Evolutionary conservation across 1,284 basidiomycete genomes (phyloP).

Genomic region (Ustilago bromivora): DNA sequence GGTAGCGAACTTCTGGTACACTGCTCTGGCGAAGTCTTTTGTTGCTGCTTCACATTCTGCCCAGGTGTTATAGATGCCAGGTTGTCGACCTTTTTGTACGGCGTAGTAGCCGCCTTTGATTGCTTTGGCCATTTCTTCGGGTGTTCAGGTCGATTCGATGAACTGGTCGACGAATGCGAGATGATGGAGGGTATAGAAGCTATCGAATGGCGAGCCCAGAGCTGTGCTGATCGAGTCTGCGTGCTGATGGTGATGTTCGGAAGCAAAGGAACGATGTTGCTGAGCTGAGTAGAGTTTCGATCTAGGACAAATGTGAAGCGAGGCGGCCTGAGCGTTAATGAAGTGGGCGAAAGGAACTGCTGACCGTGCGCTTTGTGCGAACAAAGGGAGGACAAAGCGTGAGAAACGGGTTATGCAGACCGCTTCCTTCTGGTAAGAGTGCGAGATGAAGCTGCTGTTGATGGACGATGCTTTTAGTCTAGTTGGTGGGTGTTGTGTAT

Average conservation of each 20-base stretch:
- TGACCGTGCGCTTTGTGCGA: conserved; percentile 17
- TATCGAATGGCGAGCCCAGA: background rate
- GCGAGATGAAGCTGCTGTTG: background rate
- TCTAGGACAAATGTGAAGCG: background rate
- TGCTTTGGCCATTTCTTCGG: conserved; percentile 25
- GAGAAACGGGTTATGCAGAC: background rate
- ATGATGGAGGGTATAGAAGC: background rate
- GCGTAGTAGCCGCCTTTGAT: conserved; percentile 47
- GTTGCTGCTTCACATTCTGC: conserved; percentile 76
- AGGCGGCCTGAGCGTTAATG: background rate
- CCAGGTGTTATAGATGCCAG: conserved; percentile 65
- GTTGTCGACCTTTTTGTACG: conserved; percentile 57
- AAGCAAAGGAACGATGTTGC: background rate
- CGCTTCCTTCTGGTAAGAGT: background rate
- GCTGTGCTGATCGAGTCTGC: background rate
- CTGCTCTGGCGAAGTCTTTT: conserved; percentile 74
- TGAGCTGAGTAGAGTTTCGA: background rate
- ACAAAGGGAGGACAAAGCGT: background rate
- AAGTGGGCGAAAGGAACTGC: conserved; percentile 8
- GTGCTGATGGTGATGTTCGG: background rate
- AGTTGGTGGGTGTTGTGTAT: background rate
- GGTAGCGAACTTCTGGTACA: conserved; percentile 77
- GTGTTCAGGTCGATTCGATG: background rate
- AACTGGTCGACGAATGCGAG: background rate
- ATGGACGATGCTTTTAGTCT: background rate